phyloP scores from a whole-genome alignment of 2,329 filamentous ascomycete genomes.

The Fusarium duplospermum region DNA sequence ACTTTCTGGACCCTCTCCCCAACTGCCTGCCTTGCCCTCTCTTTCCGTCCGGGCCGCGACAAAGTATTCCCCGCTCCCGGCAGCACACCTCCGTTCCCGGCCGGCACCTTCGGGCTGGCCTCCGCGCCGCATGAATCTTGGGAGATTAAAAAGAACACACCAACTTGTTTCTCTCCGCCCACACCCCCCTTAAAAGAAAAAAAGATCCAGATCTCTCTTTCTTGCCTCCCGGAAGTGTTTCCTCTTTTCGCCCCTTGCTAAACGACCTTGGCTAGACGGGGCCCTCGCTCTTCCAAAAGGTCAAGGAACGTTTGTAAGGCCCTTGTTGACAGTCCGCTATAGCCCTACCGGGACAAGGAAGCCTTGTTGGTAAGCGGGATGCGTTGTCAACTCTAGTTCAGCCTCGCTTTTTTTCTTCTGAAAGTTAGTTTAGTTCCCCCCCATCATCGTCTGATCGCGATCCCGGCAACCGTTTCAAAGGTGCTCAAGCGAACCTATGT shows the following conservation, averaged over 20 bases:
- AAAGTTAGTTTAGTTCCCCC: neutral
- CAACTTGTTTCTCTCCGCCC: conserved; percentile 17
- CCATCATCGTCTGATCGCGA: conserved; percentile 2
- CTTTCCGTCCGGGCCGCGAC: neutral
- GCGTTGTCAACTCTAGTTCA: conserved; percentile 28
- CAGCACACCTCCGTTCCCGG: conserved; percentile 15
- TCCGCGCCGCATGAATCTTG: conserved; percentile 42
- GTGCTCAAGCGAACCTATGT: neutral
- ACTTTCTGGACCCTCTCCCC: neutral
- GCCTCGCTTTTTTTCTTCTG: conserved; percentile 13
- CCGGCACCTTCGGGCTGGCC: conserved; percentile 33
- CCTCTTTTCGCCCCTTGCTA: conserved; percentile 2
- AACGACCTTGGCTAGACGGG: neutral
- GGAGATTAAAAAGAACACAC: conserved; percentile 36
- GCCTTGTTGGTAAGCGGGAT: conserved; percentile 18
- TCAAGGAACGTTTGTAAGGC: conserved; percentile 18
- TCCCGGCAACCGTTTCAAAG: conserved; percentile 7
- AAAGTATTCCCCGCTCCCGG: conserved; percentile 17
- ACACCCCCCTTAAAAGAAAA: neutral
- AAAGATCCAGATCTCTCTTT: conserved; percentile 24
- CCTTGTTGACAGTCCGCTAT: conserved; percentile 13
- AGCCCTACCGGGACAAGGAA: conserved; percentile 10
- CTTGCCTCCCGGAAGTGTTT: conserved; percentile 8
- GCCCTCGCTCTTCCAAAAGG: neutral
- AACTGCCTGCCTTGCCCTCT: neutral